Conservation (phyloP, 495 filamentous ascomycete genomes). For the Xylaria longipes region DNA sequence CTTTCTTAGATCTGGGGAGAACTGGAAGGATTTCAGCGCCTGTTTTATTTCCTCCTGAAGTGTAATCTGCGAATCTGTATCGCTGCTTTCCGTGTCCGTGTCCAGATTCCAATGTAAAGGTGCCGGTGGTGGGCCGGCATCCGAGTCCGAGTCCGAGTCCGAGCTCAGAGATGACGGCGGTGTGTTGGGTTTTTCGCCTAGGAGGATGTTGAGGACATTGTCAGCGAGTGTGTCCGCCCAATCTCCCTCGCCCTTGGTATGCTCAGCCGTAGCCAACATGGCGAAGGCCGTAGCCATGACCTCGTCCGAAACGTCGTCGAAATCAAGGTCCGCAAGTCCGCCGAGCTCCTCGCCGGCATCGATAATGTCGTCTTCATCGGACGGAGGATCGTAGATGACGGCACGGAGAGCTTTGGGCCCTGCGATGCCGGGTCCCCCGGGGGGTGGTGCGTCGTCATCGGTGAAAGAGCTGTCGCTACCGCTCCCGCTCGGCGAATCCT, state of each 20-base stretch:
- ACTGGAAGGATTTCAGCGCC: neutral
- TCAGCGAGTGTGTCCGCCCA: conserved; percentile 27
- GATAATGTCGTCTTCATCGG: neutral
- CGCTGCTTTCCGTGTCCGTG: neutral
- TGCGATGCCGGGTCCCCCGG: neutral
- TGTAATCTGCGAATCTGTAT: neutral
- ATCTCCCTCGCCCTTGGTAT: conserved; percentile 4
- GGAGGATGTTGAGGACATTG: conserved; percentile 1
- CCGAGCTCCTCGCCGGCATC: conserved; percentile 2
- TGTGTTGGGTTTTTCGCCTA: neutral
- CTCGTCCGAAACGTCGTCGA: conserved; percentile 19
- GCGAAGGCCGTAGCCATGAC: conserved; percentile 4
- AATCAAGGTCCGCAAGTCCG: conserved; percentile 6
- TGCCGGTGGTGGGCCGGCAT: neutral
- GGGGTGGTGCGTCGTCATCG: neutral
- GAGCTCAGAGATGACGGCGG: neutral
- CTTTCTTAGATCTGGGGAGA: neutral
- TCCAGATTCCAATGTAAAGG: neutral
- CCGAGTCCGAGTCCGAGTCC: neutral
- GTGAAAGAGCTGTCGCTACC: conserved; percentile 1
- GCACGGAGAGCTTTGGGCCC: conserved; percentile 18
- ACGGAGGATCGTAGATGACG: neutral
- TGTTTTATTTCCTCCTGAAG: neutral
- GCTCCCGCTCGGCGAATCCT: conserved; percentile 9
- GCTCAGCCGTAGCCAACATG: neutral